Evolutionary conservation across 768 basidiomycete genomes (phyloP), one percentile per base, ranked within the genome.

Genomic region (Lactarius hengduanensis): DNA sequence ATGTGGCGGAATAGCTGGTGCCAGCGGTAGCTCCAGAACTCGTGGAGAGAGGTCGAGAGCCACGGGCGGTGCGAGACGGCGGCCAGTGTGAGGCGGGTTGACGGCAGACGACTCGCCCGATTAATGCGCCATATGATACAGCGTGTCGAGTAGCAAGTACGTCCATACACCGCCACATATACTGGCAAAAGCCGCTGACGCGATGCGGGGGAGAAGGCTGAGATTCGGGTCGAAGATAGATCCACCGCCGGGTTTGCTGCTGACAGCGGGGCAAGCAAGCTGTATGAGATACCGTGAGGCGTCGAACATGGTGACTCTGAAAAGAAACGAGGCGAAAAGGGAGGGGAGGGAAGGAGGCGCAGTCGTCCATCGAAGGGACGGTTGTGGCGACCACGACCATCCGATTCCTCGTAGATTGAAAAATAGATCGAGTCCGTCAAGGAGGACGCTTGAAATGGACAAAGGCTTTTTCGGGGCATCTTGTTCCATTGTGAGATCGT

Each of bases 11-110:
- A 41, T 41, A 41, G 41, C 16, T 41, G 41, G 16, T 41, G 41
- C 16, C 41, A 41, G 5, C 79, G 71, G 11, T 64, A 66, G 11
- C 73, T 69, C 80, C 80, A 80, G 67, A 80, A 78, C 22, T 80
- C 76, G 28, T 61, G 57, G 13, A 80, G 65, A 4, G 79, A 80
- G 2, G 76, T 77, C 5, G 80, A 16, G 16, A 18, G 16, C 41
- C 41, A 41, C 0, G 16, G 41, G 16, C 5, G 16, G 15, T 41
- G 16, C 41, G 41, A 41, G 5, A 41, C 6, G 16, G 41, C 5
- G 16, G 41, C 41, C 41, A 41, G 2, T 41, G 6, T 18, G 15
- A 16, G 41, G 16, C 41, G 16, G 15, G 41, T 41, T 41, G 41
- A 6, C 41, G 41, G 41, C 16, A 41, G 41, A 41, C 41, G 41